Conservation (phyloP, 2,329 filamentous ascomycete species). For the Macrophomina tecta region DNA sequence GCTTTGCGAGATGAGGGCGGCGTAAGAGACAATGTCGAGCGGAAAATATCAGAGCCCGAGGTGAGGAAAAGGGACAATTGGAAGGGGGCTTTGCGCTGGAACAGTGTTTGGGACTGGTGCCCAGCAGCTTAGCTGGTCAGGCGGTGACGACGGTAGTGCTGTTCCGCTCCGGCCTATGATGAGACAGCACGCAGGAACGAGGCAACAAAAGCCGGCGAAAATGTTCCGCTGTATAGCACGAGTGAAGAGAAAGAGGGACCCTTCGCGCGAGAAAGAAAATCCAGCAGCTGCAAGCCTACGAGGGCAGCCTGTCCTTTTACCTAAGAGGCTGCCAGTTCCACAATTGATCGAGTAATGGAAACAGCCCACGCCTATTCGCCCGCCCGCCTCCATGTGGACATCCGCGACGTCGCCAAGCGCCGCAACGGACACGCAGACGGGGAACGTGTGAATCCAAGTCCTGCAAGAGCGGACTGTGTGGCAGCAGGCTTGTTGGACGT, state of each 20-base stretch:
- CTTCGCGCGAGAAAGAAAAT: not conserved
- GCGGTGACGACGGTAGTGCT: constrained; percentile 17
- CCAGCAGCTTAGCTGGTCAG: constrained; percentile 20
- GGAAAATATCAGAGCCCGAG: not conserved
- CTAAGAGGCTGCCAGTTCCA: constrained; percentile 26
- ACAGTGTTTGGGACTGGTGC: constrained; percentile 20
- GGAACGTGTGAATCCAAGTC: not conserved
- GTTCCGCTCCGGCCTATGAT: constrained; percentile 18
- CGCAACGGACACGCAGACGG: not conserved
- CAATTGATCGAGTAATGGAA: constrained; percentile 30
- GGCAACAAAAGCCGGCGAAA: not conserved
- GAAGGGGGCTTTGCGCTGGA: constrained; percentile 13
- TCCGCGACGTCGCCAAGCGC: not conserved
- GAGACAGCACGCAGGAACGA: constrained; percentile 1
- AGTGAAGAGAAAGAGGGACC: not conserved
- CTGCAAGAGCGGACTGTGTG: constrained; percentile 17
- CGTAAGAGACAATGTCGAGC: not conserved
- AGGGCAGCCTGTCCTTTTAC: constrained; percentile 24
- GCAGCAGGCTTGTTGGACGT: not conserved
- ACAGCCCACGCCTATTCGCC: constrained; percentile 26
- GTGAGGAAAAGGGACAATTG: constrained; percentile 9
- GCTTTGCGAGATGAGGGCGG: not conserved
- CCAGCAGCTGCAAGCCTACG: constrained; percentile 20
- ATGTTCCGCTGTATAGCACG: not conserved
- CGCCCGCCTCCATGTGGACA: not conserved